These are phyloP conservation scores for Hypomyces perniciosus DNA, from an alignment of 2,329 filamentous ascomycete species.

Conservation along the genomic window DNA sequence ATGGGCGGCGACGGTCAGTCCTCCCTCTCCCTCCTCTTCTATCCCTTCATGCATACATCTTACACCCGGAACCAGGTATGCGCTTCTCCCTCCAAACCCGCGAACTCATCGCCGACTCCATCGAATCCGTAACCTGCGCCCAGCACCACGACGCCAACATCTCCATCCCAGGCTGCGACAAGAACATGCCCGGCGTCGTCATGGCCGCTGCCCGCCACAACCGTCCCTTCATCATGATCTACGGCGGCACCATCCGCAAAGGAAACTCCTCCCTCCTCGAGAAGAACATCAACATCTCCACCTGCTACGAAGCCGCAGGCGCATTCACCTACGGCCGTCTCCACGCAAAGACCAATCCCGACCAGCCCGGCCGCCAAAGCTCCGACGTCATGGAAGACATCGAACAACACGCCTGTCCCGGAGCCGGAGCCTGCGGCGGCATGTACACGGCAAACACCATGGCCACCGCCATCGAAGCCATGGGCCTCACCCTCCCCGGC, in stretches of 20 bases:
- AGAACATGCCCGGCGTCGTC: conserved; percentile 92
- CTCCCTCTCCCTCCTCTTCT: not conserved
- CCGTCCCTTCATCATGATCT: conserved; percentile 89
- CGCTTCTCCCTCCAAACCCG: conserved; percentile 84
- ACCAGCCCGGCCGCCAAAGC: conserved; percentile 58
- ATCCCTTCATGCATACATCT: not conserved
- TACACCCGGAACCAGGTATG: conserved; percentile 59
- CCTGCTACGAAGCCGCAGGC: conserved; percentile 81
- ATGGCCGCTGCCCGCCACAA: conserved; percentile 92
- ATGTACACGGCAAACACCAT: conserved; percentile 95
- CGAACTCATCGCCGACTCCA: conserved; percentile 89
- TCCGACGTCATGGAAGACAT: conserved; percentile 81
- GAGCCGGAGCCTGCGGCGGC: conserved; percentile 63
- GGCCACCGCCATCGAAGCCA: conserved; percentile 81
- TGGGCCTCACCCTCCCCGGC: conserved; percentile 79
- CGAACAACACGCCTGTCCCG: conserved; percentile 65
- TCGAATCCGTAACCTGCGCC: conserved; percentile 87
- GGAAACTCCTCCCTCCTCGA: conserved; percentile 74
- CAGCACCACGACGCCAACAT: conserved; percentile 93
- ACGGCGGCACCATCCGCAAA: conserved; percentile 84
- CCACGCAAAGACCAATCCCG: conserved; percentile 59
- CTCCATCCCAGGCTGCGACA: conserved; percentile 89
- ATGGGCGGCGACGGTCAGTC: conserved; percentile 80
- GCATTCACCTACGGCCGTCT: conserved; percentile 74
- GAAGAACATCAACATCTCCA: conserved; percentile 79